Evolutionary conservation across 2,329 filamentous ascomycete genomes (phyloP), one percentile per base, ranked within the genome.

Genomic region (Monosporascus sp.): DNA sequence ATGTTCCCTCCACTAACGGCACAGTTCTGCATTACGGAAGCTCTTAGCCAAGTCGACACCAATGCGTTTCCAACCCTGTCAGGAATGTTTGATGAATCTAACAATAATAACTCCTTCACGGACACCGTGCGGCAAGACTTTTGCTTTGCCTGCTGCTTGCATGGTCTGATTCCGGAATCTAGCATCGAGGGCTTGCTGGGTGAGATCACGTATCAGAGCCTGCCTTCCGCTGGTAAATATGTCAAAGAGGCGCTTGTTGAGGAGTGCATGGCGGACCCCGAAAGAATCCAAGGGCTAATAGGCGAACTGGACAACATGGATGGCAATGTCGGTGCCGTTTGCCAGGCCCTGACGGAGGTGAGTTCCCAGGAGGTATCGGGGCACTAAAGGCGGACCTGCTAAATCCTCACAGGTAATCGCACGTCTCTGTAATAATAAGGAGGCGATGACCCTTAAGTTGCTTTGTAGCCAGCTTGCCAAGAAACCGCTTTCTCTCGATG

Each of bases 251-350:
- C 85, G 31, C 75, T 99, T 14, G 82, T 96, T 0, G 80, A 84
- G 48, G 86, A 94, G 65, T 96, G 91, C 58, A 80, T 87, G 48
- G 80, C 82, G 11, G 90, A 95, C 60, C 83, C 86, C 1, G 88
- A 91, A 56, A 84, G 86, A 58, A 84, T 89, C 1, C 88, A 91
- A 59, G 82, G 85, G 44, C 77, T 96, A 34, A 83, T 97, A 41
- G 82, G 85, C 40, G 91, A 96, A 63, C 77, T 99, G 24, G 91
- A 96, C 53, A 87, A 87, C 49, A 91, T 94, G 80, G 90, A 96
- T 64, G 93, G 93, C 1, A 97, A 97, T 68, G 90, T 90, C 2
- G 91, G 90, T 2, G 90, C 91, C 2, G 90, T 95, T 19, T 88
- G 88, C 49, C 85, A 87, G 56, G 92, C 91, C 3, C 76, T 92